Conservation (phyloP, 495 filamentous ascomycete genomes). For the Chaetomium tenue region DNA sequence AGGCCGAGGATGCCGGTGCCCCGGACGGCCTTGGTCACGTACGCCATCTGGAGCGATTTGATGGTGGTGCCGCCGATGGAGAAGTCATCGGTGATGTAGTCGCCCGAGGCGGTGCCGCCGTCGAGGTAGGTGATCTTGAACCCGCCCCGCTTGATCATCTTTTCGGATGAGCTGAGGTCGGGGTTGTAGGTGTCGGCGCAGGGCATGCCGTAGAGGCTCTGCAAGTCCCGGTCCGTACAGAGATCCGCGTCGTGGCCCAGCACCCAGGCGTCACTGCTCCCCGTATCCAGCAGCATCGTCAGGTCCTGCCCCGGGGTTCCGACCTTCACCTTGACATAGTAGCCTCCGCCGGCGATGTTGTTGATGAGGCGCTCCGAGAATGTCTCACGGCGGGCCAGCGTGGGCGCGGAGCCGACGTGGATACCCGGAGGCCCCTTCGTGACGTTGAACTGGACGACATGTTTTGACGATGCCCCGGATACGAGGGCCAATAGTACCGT, state of each 20-base stretch:
- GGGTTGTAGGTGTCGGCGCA: slow-evolving; percentile 47
- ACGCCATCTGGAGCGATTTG: slow-evolving; percentile 73
- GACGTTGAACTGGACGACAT: slow-evolving; percentile 36
- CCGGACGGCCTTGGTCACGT: slow-evolving; percentile 67
- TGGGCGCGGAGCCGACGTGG: slow-evolving; percentile 22
- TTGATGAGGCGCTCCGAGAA: slow-evolving; percentile 44
- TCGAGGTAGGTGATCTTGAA: slow-evolving; percentile 90
- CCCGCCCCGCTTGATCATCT: slow-evolving; percentile 54
- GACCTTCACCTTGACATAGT: slow-evolving; percentile 65
- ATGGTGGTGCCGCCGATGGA: slow-evolving; percentile 64
- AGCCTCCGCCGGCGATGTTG: slow-evolving; percentile 52
- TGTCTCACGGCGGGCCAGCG: slow-evolving; percentile 28
- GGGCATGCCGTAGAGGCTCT: slow-evolving; percentile 37
- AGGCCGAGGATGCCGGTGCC: slow-evolving; percentile 84
- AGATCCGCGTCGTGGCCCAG: slow-evolving; percentile 44
- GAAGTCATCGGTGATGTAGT: slow-evolving; percentile 77
- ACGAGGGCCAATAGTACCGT: slow-evolving; percentile 27
- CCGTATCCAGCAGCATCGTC: slow-evolving; percentile 65
- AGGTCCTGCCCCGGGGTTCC: slow-evolving; percentile 66
- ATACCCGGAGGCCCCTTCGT: slow-evolving; percentile 27
- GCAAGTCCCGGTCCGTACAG: slow-evolving; percentile 38
- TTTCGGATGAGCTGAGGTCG: slow-evolving; percentile 66
- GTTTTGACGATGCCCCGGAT: slow-evolving; percentile 25
- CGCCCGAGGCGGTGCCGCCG: slow-evolving; percentile 54
- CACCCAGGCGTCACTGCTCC: slow-evolving; percentile 86